Conservation (phyloP, 257 asterid genomes). For the Nicotiana obtusifolia region DNA sequence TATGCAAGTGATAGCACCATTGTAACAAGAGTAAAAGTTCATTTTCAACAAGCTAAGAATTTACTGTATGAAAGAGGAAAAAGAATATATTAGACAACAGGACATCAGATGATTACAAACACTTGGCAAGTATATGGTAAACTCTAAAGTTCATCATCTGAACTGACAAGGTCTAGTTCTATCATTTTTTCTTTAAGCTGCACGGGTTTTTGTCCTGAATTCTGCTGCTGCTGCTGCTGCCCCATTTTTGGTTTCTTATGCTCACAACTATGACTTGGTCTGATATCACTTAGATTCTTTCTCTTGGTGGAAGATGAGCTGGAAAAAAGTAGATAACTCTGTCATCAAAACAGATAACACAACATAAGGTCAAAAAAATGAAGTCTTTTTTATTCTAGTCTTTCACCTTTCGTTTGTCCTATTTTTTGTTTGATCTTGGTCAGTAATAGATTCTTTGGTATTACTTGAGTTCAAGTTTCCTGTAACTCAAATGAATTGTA, state of each 20-base stretch:
- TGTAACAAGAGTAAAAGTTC: neutral
- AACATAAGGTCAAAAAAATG: neutral
- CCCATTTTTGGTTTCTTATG: constrained; percentile 53
- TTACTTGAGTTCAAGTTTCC: constrained; percentile 35
- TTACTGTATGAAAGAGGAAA: neutral
- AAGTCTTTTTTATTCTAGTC: neutral
- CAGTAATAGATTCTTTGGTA: constrained; percentile 20
- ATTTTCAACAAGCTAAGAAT: neutral
- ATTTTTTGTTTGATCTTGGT: constrained; percentile 28
- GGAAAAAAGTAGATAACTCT: neutral
- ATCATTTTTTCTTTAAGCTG: constrained; percentile 62
- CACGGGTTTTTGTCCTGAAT: constrained; percentile 23
- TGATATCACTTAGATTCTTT: constrained; percentile 26
- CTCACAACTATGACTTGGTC: constrained; percentile 37
- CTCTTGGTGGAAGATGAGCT: constrained; percentile 17
- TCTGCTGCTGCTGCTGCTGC: constrained; percentile 19
- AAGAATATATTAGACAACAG: neutral
- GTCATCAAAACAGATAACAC: constrained; percentile 18
- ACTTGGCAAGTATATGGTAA: neutral
- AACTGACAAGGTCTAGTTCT: constrained; percentile 67
- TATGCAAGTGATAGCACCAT: neutral
- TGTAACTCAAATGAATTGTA: constrained; percentile 12
- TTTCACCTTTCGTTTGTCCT: constrained; percentile 43
- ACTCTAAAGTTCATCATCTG: constrained; percentile 66
- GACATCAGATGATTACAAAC: neutral